Conservation (phyloP, 1,284 basidiomycete genomes). For the Trichosporon coremiiforme region DNA sequence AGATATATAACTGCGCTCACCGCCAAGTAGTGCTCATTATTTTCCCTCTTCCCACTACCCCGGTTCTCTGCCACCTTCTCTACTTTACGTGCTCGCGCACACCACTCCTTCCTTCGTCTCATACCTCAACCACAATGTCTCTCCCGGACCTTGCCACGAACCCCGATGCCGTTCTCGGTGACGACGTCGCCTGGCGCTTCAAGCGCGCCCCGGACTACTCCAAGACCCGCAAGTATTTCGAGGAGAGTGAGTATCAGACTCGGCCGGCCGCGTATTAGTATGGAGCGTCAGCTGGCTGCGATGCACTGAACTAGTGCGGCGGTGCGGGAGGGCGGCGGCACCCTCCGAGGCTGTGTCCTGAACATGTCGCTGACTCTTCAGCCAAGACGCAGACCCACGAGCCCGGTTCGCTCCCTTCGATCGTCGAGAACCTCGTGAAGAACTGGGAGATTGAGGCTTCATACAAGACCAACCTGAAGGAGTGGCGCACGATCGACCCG, state of each 20-base stretch:
- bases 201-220: slow-evolving; percentile 27
- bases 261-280: background rate
- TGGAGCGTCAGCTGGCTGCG: background rate
- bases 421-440: slow-evolving; percentile 33
- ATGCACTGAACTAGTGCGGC: background rate
- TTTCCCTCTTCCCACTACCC: background rate
- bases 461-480: slow-evolving; percentile 32
- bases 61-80: background rate
- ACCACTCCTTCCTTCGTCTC: background rate
- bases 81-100: background rate
- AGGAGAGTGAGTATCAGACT: slow-evolving; percentile 24
- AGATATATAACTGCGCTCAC: background rate
- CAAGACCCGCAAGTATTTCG: slow-evolving; percentile 27
- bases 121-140: slow-evolving; percentile 13
- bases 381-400: slow-evolving; percentile 27
- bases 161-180: slow-evolving; percentile 30
- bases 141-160: slow-evolving; percentile 30
- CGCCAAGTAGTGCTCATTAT: background rate
- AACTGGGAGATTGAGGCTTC: slow-evolving; percentile 35
- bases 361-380: background rate
- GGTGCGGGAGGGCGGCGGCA: background rate
- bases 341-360: background rate
- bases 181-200: slow-evolving; percentile 29
- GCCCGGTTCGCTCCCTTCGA: slow-evolving; percentile 27
- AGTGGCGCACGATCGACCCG: slow-evolving; percentile 30